These are phyloP conservation scores for Penicillium ucsense DNA, from an alignment of 495 filamentous ascomycete genomes.

Conservation along the genomic window DNA sequence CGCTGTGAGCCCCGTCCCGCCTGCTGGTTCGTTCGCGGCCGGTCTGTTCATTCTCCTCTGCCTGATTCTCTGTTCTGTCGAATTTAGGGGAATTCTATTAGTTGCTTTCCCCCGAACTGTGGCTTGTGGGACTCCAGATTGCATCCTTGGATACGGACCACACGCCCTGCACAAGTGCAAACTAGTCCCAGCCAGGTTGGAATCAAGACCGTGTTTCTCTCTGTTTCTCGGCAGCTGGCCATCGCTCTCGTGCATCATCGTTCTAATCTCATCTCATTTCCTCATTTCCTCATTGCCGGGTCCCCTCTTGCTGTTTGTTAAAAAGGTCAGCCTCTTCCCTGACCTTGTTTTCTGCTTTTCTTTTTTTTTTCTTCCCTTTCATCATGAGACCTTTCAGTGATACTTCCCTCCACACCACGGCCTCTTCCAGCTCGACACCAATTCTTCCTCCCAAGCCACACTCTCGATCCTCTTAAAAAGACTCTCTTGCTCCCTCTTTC, in stretches of 20 bases:
- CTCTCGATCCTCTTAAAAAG: not conserved
- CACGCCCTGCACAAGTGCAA: no score
- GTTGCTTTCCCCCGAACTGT: no score
- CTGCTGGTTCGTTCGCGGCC: no score
- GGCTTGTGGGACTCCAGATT: no score
- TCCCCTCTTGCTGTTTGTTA: not conserved
- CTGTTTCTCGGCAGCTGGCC: no score
- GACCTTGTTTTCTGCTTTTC: not conserved
- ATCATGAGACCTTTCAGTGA: conserved; percentile 29
- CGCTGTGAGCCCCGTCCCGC: no score
- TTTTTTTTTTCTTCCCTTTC: not conserved
- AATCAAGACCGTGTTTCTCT: not conserved
- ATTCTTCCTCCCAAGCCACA: conserved; percentile 11
- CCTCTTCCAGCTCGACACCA: conserved; percentile 20
- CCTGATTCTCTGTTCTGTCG: no score
- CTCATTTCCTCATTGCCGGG: not conserved
- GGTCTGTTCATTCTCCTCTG: no score
- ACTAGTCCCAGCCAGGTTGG: not conserved
- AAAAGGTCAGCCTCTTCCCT: conserved; percentile 5
- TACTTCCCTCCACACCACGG: conserved; percentile 20
- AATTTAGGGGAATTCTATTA: no score
- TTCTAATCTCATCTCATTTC: not conserved
- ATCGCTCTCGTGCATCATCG: no score
- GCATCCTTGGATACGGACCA: no score
- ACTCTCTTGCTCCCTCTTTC: no score